These are phyloP conservation scores for Heteromeles arbutifolia DNA, from an alignment of 306 rosid genomes.

Conservation along the genomic window DNA sequence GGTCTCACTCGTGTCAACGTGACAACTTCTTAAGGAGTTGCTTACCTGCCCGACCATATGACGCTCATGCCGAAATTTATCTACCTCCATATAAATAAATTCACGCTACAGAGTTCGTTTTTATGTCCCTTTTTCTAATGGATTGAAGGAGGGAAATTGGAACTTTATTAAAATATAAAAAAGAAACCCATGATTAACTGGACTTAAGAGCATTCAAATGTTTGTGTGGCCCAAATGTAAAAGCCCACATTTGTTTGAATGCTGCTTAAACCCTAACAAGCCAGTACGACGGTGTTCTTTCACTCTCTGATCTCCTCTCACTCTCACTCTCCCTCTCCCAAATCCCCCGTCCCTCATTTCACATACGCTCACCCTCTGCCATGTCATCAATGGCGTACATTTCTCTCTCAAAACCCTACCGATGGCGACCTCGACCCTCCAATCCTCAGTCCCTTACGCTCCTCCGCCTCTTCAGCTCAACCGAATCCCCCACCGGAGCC, in stretches of 20 bases:
- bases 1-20: too few species aligned
- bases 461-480: constrained; percentile 30
- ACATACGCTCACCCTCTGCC: background rate
- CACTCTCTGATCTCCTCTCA: background rate
- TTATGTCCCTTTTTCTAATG: too few species aligned
- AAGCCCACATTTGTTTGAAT: background rate
- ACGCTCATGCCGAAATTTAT: too few species aligned
- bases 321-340: background rate
- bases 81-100: too few species aligned
- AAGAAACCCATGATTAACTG: background rate
- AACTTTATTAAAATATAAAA: too few species aligned
- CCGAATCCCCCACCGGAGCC: constrained; percentile 13
- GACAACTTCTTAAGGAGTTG: too few species aligned
- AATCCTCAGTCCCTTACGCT: constrained; percentile 17
- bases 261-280: background rate
- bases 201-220: too few species aligned
- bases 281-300: background rate
- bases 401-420: constrained; percentile 44
- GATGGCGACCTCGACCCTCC: constrained; percentile 29
- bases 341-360: background rate
- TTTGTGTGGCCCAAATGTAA: background rate
- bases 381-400: constrained; percentile 41
- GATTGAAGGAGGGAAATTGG: too few species aligned
- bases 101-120: too few species aligned
- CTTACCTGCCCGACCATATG: too few species aligned